phyloP scores from a whole-genome alignment of 2,329 filamentous ascomycete species.

The Ceratocystis lukuohia region DNA sequence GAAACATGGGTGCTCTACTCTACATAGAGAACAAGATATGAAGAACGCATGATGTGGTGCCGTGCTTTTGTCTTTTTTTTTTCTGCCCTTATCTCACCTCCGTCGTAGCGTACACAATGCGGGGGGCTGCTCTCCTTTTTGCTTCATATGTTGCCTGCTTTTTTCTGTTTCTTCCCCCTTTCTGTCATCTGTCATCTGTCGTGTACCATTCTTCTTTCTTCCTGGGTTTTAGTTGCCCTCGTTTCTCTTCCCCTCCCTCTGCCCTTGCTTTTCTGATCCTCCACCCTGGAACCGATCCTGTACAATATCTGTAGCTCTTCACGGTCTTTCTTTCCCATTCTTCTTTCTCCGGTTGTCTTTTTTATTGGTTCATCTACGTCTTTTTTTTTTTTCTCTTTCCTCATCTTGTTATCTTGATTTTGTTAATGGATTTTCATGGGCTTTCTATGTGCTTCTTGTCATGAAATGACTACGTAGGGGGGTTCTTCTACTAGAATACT shows the following conservation, averaged over 20 bases:
- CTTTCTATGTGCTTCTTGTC: not conserved
- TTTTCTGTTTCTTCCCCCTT: not conserved
- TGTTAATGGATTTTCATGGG: not conserved
- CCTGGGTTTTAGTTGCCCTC: not conserved
- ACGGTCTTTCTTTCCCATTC: not conserved
- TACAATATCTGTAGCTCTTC: slow-evolving; percentile 1
- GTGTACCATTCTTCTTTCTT: not conserved
- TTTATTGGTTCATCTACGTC: not conserved
- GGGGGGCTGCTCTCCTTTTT: not conserved
- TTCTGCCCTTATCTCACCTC: not conserved
- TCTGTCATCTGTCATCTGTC: not conserved
- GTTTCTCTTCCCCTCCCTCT: not conserved
- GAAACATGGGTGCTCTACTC: not conserved
- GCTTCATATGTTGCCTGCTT: not conserved
- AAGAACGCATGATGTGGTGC: not conserved
- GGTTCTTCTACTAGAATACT: not conserved
- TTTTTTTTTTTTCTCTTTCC: slow-evolving; percentile 5
- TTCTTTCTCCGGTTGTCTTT: not conserved
- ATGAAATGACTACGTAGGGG: not conserved
- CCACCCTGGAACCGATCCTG: not conserved
- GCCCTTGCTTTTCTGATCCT: not conserved
- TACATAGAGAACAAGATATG: slow-evolving; percentile 5
- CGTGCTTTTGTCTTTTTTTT: not conserved
- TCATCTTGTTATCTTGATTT: not conserved
- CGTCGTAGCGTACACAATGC: not conserved